Evolutionary conservation across 1,284 basidiomycete genomes (phyloP), one percentile per base, ranked within the genome.

Genomic region (Bondarzewia mesenterica): DNA sequence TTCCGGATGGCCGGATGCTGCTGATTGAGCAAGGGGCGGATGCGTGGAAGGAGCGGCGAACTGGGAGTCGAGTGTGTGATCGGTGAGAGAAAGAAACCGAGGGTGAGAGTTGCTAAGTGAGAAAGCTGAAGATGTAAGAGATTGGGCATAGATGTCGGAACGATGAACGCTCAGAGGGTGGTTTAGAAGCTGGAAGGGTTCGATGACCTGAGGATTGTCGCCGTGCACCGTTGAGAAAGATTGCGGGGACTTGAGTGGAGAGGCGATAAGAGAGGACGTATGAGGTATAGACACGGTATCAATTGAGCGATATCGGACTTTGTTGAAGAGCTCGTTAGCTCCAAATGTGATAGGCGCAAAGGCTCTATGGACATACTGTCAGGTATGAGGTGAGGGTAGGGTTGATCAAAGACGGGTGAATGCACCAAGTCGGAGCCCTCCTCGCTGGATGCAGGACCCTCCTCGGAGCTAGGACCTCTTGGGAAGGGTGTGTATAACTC

Each of bases 361-460:
- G 48, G 57, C 50, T 32, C n/a, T 32, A 50, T 49, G 57, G 42
- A 62, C 66, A 54, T 58, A 69, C 68, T 60, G 51, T 63, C 60
- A 53, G 71, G 66, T 58, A 69, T 65, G 62, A 75, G 79, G 36
- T 77, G 48, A 22, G 57, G 39, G 26, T 54, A 50, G 5, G 53
- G 44, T 43, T 58, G 54, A 39, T 59, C 54, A 49, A 64, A 80
- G 51, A 77, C 73, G 58, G 83, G 83, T 3, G 83, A 85, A 59
- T 82, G 81, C 12, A n/a, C n/a, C 25, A 84, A 63, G 53, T 78
- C 80, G 48, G 83, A 85, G 59, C 80, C 78, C 58, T 83, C 82
- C 60, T 84, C 82, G 62, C 78, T 81, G 15, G 82, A 82, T 63
- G 80, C 79, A 47, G 73, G 73, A 38, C 78, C 75, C 57, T 85